Conservation (phyloP, 495 filamentous ascomycete genomes). For the Neurospora hispaniola region DNA sequence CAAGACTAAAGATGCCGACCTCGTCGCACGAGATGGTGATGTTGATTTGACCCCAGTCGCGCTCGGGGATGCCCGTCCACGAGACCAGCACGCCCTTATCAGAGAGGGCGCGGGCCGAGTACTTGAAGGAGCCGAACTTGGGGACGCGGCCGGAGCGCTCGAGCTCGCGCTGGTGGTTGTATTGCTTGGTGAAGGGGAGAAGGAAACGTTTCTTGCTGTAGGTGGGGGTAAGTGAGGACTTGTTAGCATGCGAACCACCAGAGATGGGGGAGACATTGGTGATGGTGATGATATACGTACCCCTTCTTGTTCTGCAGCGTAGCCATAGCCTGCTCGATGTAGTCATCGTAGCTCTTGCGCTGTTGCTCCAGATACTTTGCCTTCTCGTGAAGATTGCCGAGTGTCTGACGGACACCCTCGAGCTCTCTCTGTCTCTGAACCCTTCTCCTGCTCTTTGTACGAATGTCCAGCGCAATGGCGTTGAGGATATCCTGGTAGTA, state of each 20-base stretch:
- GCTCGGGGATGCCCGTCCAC: slow-evolving; percentile 74
- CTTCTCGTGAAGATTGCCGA: slow-evolving; percentile 79
- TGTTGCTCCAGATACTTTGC: slow-evolving; percentile 87
- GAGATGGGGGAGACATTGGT: neutral
- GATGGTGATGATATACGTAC: slow-evolving; percentile 21
- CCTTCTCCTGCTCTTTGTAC: slow-evolving; percentile 86
- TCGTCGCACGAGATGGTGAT: slow-evolving; percentile 90
- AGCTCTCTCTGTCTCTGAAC: slow-evolving; percentile 85
- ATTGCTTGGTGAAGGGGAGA: slow-evolving; percentile 96
- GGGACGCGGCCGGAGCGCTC: slow-evolving; percentile 83
- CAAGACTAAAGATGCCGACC: slow-evolving; percentile 87
- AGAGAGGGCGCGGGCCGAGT: slow-evolving; percentile 75
- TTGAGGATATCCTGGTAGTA: slow-evolving; percentile 95
- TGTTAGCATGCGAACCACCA: slow-evolving; percentile 1
- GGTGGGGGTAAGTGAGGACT: neutral
- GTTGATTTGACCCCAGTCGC: slow-evolving; percentile 85
- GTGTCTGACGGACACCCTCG: slow-evolving; percentile 76
- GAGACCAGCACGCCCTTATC: slow-evolving; percentile 89
- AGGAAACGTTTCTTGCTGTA: slow-evolving; percentile 77
- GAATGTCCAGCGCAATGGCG: slow-evolving; percentile 91
- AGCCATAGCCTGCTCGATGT: slow-evolving; percentile 97
- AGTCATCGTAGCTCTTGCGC: slow-evolving; percentile 95
- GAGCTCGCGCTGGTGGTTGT: slow-evolving; percentile 94
- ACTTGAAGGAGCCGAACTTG: slow-evolving; percentile 96
- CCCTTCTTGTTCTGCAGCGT: slow-evolving; percentile 98